Conservation (phyloP, 2,329 filamentous ascomycete species). For the Aspergillus neotritici region DNA sequence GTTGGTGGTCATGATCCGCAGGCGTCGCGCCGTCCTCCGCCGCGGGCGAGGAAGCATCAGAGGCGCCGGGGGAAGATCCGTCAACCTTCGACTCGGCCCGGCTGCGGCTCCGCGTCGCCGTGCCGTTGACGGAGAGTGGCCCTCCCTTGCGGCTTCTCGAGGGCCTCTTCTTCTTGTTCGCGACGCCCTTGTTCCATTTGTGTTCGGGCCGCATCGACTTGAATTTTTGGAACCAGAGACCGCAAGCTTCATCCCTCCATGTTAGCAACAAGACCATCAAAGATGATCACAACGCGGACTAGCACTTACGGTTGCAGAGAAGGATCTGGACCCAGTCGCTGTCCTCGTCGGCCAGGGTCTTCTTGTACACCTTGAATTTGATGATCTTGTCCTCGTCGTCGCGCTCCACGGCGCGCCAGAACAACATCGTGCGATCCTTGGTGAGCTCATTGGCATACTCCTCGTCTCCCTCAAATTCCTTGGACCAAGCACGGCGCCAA, state of each 20-base stretch:
- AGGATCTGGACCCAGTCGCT: conserved; percentile 67
- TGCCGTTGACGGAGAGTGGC: conserved; percentile 29
- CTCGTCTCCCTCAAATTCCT: conserved; percentile 64
- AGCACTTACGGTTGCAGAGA: conserved; percentile 76
- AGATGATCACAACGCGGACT: not conserved
- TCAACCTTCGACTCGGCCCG: conserved; percentile 25
- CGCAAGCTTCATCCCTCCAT: conserved; percentile 58
- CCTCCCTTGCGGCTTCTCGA: conserved; percentile 30
- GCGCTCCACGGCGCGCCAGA: conserved; percentile 62
- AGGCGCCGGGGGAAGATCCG: conserved; percentile 36
- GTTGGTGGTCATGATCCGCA: conserved; percentile 23
- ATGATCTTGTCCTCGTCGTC: conserved; percentile 59
- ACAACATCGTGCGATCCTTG: conserved; percentile 67
- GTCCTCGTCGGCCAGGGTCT: conserved; percentile 61
- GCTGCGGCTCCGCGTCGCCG: conserved; percentile 29
- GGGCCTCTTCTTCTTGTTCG: conserved; percentile 37
- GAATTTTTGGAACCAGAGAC: conserved; percentile 88
- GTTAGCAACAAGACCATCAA: conserved; percentile 7
- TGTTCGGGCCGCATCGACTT: conserved; percentile 76
- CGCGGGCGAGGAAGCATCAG: conserved; percentile 34
- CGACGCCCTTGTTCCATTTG: conserved; percentile 67
- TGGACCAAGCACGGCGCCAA: conserved; percentile 90
- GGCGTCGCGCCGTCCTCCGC: conserved; percentile 34
- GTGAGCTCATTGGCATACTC: conserved; percentile 65
- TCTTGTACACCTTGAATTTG: conserved; percentile 69